Evolutionary conservation across 371 early-diverging fungal genomes (phyloP), one percentile per base, ranked within the genome.

Genomic region (Gilbertella persicaria): DNA sequence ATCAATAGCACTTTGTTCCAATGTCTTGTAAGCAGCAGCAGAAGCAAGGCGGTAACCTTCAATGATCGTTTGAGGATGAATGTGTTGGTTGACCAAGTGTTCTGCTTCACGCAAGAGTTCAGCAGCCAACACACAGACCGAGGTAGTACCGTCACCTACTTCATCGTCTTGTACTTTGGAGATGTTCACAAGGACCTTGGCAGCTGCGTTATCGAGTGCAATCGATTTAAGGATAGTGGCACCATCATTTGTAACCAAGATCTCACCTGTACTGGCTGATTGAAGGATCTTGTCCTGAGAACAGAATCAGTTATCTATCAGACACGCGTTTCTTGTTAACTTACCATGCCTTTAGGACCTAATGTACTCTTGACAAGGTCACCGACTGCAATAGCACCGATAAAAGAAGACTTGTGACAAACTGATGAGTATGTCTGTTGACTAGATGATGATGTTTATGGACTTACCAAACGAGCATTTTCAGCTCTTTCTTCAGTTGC

Each of bases 91-190:
- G 58, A 98, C 84, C 29, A 99, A 82, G 60, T 89, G 86, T 68
- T 98, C 98, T 16, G 97, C 98, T 83, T 99, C 96, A 41, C 98
- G 84, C 62, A 99, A 83, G 52, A 99, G 79, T 74, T 99, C 96
- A 24, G 97, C 91, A 12, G 99, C 98, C 49, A 99, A 83, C 29
- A 99, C 97, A 67, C 98, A 96, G 14, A 99, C 99, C 5, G 98
- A 95, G 24, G 99, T 99, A 13, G 99, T 99, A 43, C 99, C 99
- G 77, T 99, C 99, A 50, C 99, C 99, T 21, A 99, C 99, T 77
- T 99, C 99, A 74, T 96, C 97, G 76, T 99, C 99, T 81, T 99
- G 99, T 12, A 96, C 98, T 69, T 98, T 95, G 56, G 99, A 97
- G 50, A 94, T 88, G 80, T 95, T 97, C 59, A 99, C 98, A 42